Conservation (phyloP, 2,329 filamentous ascomycete species). For the Rosellinia necatrix region DNA sequence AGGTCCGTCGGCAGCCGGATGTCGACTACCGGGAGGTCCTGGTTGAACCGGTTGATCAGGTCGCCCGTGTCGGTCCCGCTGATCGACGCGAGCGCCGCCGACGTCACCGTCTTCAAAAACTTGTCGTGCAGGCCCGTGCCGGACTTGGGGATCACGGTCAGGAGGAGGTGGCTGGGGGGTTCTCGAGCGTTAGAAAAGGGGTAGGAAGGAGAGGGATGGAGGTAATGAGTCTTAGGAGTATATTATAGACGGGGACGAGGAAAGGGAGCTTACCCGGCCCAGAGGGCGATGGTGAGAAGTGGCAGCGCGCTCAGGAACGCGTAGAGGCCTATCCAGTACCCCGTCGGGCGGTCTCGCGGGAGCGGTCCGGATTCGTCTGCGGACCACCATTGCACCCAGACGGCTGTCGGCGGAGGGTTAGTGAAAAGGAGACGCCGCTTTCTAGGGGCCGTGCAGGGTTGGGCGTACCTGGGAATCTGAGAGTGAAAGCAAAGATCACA, state of each 20-base stretch:
- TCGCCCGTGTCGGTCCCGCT: conserved; percentile 33
- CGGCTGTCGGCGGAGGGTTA: conserved; percentile 16
- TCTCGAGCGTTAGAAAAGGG: not conserved
- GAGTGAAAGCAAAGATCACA: conserved; percentile 23
- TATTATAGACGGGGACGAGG: too few relatives aligned
- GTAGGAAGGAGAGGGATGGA: too few relatives aligned
- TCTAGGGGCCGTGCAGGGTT: not conserved
- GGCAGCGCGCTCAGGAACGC: conserved; percentile 24
- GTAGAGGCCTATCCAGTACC: conserved; percentile 32
- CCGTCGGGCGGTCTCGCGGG: conserved; percentile 15
- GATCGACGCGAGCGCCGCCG: conserved; percentile 30
- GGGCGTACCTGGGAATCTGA: conserved; percentile 29
- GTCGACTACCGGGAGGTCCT: conserved; percentile 36
- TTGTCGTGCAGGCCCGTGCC: conserved; percentile 53
- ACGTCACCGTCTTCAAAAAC: conserved; percentile 51
- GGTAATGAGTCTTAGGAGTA: too few relatives aligned
- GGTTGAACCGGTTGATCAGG: conserved; percentile 36
- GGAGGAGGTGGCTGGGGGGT: conserved; percentile 55
- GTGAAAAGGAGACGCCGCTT: not conserved
- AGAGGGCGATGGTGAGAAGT: conserved; percentile 8
- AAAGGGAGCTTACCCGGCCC: conserved; percentile 13
- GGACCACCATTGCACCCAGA: conserved; percentile 37
- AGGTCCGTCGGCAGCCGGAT: conserved; percentile 26
- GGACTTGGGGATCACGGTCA: conserved; percentile 44
- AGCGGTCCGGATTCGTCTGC: conserved; percentile 22